Evolutionary conservation across 2,329 filamentous ascomycete genomes (phyloP), one percentile per base, ranked within the genome.

Genomic region (Colletotrichum limetticola): DNA sequence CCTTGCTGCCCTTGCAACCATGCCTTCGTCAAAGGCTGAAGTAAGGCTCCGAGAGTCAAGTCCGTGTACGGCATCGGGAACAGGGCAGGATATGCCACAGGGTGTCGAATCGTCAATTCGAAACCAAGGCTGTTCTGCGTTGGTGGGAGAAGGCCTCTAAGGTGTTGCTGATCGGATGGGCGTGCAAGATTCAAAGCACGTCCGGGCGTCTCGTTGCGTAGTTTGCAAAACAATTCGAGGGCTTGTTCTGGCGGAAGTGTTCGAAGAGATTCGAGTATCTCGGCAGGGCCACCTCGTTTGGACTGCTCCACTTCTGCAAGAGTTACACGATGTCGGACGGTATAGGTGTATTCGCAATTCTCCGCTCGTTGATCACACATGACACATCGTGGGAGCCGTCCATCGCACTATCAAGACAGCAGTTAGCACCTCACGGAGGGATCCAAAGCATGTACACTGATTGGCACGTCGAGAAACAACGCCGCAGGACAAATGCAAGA

Each of bases 261-360:
- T 22, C 61, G 42, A n/a, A 70, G 12, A 9, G 56, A 64, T 6
- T 69, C 70, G 16, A 70, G 30, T 11, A 70, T 58, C 14, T 70
- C 64, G 22, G 9, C 53, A 4, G 70, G 56, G 4, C 42, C 37
- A 24, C 22, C 26, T 9, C 61, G 1, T 37, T 22, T 22, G 1
- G 28, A 30, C 4, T 62, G 35, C 22, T 60, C 66, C 14, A 60
- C 59, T 2, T 72, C 70, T 16, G 66, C 24, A 30, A 70, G 42
- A 1, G 66, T 70, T 2, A 72, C 60, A 2, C 30, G 42, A 9
- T 70, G 70, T 3, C 55, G 24, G 19, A 71, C 57, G 16, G 57
- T 71, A 19, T 71, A 71, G 24, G 68, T 71, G 28, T 71, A 71
- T 19, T 65, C 19, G 37, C 68, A 71, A 11, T 5, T 9, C 1